A percentile compares a stretch with the other conserved stretches of the same genome.
phyloP scores from a whole-genome alignment of 768 basidiomycete genomes.

The Calocybe indica region DNA sequence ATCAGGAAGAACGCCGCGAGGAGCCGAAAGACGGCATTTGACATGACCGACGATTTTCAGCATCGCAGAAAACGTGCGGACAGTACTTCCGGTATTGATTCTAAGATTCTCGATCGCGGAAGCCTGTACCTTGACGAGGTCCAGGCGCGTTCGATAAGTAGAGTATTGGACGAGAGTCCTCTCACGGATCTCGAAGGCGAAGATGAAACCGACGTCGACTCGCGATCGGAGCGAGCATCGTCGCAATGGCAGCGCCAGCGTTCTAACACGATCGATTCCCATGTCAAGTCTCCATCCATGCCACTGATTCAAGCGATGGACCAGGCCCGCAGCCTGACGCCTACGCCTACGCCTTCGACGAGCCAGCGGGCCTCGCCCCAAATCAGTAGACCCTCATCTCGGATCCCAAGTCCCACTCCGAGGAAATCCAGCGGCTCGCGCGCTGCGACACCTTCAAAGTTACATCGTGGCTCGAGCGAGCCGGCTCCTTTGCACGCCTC shows the following conservation, averaged over 20 bases:
- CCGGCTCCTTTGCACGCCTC: conserved; percentile 26
- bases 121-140: conserved; percentile 70
- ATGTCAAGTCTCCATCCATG: conserved; percentile 11
- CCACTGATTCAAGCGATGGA: conserved; percentile 14
- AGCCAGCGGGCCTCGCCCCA: conserved; percentile 27
- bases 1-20: conserved; percentile 28
- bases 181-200: conserved; percentile 70
- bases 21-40: conserved; percentile 13
- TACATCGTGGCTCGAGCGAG: conserved; percentile 31
- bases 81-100: conserved; percentile 52
- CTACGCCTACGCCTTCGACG: conserved; percentile 24
- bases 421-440: conserved; percentile 43
- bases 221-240: conserved; percentile 14
- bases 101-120: conserved; percentile 48
- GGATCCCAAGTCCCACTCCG: conserved; percentile 35
- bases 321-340: conserved; percentile 35
- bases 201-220: conserved; percentile 32
- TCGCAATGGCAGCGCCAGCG: too few relatives aligned
- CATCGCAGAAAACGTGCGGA: conserved; percentile 55
- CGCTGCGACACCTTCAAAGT: conserved; percentile 16
- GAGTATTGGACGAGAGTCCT: conserved; percentile 72
- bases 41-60: conserved; percentile 15
- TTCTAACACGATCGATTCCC: too few relatives aligned
- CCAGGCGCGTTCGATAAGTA: conserved; percentile 33
- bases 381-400: conserved; percentile 23